Base-by-base conservation (phyloP, 2,329 filamentous ascomycete species). In the Colletotrichum echinochloae region DNA sequence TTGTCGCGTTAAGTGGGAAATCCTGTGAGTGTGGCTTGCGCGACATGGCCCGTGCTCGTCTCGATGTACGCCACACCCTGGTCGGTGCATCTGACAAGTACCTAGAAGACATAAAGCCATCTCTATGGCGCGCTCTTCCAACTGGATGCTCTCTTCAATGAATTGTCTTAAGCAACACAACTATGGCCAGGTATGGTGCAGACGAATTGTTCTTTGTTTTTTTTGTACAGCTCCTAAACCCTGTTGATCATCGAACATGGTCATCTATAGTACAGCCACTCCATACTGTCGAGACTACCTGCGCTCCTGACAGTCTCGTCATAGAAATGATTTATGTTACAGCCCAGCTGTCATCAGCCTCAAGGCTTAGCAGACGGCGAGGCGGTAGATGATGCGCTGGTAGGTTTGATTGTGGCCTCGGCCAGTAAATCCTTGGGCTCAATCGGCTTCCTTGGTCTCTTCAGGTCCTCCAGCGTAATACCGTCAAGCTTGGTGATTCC, bases 401-500 rank as follows among this genome's bases (percentile, higher is more conserved):
- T 74, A 4, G 79, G 71, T 12, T 78, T 79, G 28, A 79, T 73
- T 3, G 80, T 73, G 5, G 79, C 76, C 30, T 78, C 76, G 54
- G 81, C 75, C 54, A 83, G 72, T 46, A 81, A 71, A 66, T 80
- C 78, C 26, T 74, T 80, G 1, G 86, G 83, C 41, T 89, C 86
- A 72, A 93, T 81, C 77, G 89, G 86, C 78, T 90, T 88, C 81
- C 94, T 89, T 59, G 95, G 93, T 76, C 90, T 89, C 85, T 94
- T 96, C 78, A 99, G 83, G 51, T 92, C 91, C 75, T 95, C 94
- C 77, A 95, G 82, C 28, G 94, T 97, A 35, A 97, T 81, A 11
- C 94, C 94, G 70, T 94, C 89, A 65, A 99, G 83, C 82, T 97
- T 98, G 26, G 95, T 98, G 73, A 98, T 90, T 37, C 96, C 96